Base-by-base conservation (phyloP, 805 yeast species). In the Wickerhamomyces alni region DNA sequence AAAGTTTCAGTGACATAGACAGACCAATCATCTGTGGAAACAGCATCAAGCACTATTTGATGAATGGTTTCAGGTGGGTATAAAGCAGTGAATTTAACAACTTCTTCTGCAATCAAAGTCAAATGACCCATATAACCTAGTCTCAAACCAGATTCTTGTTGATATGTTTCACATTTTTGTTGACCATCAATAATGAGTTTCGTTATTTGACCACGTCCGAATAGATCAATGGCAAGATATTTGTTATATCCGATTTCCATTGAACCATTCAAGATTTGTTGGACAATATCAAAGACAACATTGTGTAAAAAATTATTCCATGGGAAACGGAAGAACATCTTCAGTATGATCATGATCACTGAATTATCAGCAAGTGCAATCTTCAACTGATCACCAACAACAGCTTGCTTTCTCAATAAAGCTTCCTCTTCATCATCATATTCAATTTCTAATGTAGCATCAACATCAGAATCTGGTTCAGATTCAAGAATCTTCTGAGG, bases 251-350 rank as follows among this genome's bases (percentile, higher is more conserved):
- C 91, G 43, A 82, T 75, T 47, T 86, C 91, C 70, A 82, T 74
- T 32, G 82, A 75, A 1, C 96, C 98, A 60, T 87, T 88, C 59
- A 93, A 75, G 16, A 93, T 79, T 59, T 93, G 99, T 61, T 93
- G 99, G 25, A 93, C 82, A 45, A 93, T 77, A 63, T 93, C 99
- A 69, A 91, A 93, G 8, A 93, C 96, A 42, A 93, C 99, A 55
- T 91, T 93, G 62, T 93, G 99, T 69, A 93, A 74, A 56, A 93
- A 93, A 57, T 93, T 93, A 60, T 93, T 93, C 98, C 98, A 93
- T 7, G 98, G 96, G 61, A 81, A 87, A 44, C 73, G 67, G 61
- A 89, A 80, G 55, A 93, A 87, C 72, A 84, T 78, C 21, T 72
- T 63, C 19, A 88, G 63, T n/a, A 89, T 80, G 17, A 77, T 73